Evolutionary conservation across 345 rosid genomes (phyloP), one percentile per base, ranked within the genome.

Genomic region (Populus davidiana): DNA sequence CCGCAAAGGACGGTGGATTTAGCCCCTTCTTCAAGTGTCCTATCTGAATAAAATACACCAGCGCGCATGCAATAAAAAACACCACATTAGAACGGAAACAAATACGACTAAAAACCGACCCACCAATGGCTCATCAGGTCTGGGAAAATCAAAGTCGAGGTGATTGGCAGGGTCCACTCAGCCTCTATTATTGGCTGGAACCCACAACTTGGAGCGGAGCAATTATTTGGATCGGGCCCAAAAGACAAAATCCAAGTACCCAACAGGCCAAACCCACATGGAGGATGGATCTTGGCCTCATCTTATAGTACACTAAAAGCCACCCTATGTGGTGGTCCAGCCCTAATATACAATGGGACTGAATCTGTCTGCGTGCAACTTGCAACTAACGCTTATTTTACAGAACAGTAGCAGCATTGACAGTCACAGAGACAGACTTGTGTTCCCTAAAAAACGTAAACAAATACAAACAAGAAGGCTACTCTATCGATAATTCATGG

Each of bases 11-110:
- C 18, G 74, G 86, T 41, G 99, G 98, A 84, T 96, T 94, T 82
- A 94, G 65, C 56, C 99, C 98, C 79, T 88, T 91, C 88, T 91
- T 92, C 82, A 96, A 74, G 64, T 87, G 56, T 43, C 98, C 98
- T 73, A 96, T 94, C 99, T 94, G 90, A 77, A 17, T 17, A 44
- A 69, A 23, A 41, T 14, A 67, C 52, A 39, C 31, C 61, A 44
- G 7, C 20, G 44, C 44, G 44, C 44, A 36, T 27, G 56, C 70
- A 27, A 23, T 29, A 4, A 4, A 8, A 12, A 14, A 18, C 39
- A 68, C 5, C 50, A 10, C 69, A 39, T 27, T 6, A 14, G 5
- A 52, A 25, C 67, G 50, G 9, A 35, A 10, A 11, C 13, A 8
- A n/a, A 13, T 1, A 36, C 39, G 18, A 0, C 23, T 8, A 1